Evolutionary conservation across 768 basidiomycete genomes (phyloP), one percentile per base, ranked within the genome.

Genomic region (Termitomyces sp.): DNA sequence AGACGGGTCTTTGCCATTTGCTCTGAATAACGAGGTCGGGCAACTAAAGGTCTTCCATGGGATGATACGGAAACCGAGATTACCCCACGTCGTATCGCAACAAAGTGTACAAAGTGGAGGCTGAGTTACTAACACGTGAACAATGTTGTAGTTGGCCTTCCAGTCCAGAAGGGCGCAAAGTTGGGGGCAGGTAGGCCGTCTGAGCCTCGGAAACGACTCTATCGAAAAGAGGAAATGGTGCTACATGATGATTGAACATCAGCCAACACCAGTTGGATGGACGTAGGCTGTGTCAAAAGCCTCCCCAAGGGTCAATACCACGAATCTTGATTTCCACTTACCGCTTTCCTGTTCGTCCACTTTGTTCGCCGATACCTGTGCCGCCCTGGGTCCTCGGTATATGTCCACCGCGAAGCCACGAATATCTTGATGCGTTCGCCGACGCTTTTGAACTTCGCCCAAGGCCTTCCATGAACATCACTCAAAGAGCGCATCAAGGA

Each of bases 381-480:
- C 52, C 52, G 34, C 34, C 64, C 59, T 43, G 34, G 46, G 48
- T 53, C 65, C 62, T 64, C 49, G 54, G 62, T 46, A 59, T 55
- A 34, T 49, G 52, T 66, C 62, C 56, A 60, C 73, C 76, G 76
- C 80, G 74, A 69, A 75, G 82, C 84, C 84, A 85, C 78, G 80
- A 68, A 70, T 69, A 68, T 81, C 82, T 83, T 70, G 77, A 76
- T 78, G 81, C 79, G 81, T 73, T 65, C 73, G 71, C 73, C 77
- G 73, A 74, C 81, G 77, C 78, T 85, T 85, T 65, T 77, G 79
- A 73, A 73, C 77, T 76, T 75, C 77, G 59, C 66, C 77, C 66
- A 68, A 63, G 60, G 64, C 59, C 52, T 60, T 62, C 72, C 62
- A 25, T 49, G 46, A 56, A 36, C 63, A 48, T 51, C 61, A 51